Percentiles rank a stretch among this genome's conserved stretches.
phyloP scores from a whole-genome alignment of 768 basidiomycete genomes.

The Suillus fuscotomentosus region DNA sequence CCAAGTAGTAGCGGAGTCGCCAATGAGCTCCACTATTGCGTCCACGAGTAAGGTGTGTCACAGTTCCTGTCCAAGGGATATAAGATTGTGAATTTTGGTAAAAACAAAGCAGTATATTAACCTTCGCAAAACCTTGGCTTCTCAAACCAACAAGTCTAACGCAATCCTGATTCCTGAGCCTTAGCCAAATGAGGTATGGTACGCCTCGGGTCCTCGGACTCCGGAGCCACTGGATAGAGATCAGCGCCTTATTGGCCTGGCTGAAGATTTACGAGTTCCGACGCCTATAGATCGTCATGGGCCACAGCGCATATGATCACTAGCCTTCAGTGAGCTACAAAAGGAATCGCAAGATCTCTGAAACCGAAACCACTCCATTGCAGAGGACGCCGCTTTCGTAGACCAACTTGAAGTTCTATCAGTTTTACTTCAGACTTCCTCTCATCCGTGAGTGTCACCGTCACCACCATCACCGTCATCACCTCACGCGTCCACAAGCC shows the following conservation, averaged over 20 bases:
- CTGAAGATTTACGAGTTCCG: not conserved
- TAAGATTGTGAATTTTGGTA: not conserved
- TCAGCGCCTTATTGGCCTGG: not conserved
- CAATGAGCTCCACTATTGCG: no score
- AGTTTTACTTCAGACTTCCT: constrained; percentile 48
- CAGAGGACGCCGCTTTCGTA: constrained; percentile 75
- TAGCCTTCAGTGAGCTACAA: constrained; percentile 50
- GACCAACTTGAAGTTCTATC: constrained; percentile 43
- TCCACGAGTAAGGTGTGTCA: not conserved
- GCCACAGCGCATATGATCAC: constrained; percentile 8
- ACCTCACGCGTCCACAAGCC: constrained; percentile 42
- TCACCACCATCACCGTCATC: not conserved
- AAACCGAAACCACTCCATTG: constrained; percentile 86
- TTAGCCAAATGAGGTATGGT: not conserved
- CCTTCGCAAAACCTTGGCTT: not conserved
- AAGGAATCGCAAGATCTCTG: constrained; percentile 75
- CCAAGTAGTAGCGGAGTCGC: not conserved
- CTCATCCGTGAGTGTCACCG: constrained; percentile 47
- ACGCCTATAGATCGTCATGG: not conserved
- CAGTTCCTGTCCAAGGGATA: not conserved
- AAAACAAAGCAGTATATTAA: not conserved
- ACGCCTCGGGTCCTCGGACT: no score
- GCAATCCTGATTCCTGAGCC: not conserved
- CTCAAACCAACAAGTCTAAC: no score
- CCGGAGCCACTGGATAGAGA: not conserved